These are phyloP conservation scores for Fusarium mexicanum DNA, from an alignment of 2,329 filamentous ascomycete species.

Conservation along the genomic window DNA sequence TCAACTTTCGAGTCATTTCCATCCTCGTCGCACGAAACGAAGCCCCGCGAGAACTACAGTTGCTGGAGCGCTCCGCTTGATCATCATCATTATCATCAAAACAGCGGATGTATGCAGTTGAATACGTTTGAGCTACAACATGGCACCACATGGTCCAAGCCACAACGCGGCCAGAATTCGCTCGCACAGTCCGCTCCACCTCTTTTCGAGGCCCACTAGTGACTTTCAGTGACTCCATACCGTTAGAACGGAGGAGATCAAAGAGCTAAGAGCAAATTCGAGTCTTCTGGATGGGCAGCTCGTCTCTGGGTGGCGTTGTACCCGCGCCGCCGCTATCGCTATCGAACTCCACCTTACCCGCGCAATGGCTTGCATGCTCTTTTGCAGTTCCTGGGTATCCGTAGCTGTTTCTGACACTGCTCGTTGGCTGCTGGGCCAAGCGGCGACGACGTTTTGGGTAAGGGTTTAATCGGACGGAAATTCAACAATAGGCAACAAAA, in stretches of 20 bases:
- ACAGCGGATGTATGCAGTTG: constrained; percentile 3
- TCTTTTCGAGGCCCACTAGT: background rate
- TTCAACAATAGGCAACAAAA: background rate
- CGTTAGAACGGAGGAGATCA: background rate
- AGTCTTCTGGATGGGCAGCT: constrained; percentile 18
- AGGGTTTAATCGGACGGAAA: constrained; percentile 8
- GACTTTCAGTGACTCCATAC: background rate
- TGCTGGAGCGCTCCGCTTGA: constrained; percentile 1
- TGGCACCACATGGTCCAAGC: constrained; percentile 33
- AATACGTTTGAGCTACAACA: constrained; percentile 8
- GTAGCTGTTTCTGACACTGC: background rate
- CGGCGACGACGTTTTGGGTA: constrained; percentile 24
- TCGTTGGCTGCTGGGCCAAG: constrained; percentile 16
- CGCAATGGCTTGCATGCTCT: constrained; percentile 33
- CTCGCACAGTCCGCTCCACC: constrained; percentile 15
- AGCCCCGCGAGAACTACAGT: background rate
- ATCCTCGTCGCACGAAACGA: constrained; percentile 19
- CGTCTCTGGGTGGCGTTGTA: constrained; percentile 25
- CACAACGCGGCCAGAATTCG: constrained; percentile 1
- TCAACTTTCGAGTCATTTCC: constrained; percentile 24
- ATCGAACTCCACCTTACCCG: constrained; percentile 37
- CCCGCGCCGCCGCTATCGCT: constrained; percentile 31
- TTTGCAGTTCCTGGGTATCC: constrained; percentile 7
- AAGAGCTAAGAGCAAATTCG: constrained; percentile 9
- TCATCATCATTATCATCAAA: constrained; percentile 5